Percentiles rank a stretch among this genome's conserved stretches.
phyloP scores from a whole-genome alignment of 2,329 filamentous ascomycete species.

The Diaporthe sp. region DNA sequence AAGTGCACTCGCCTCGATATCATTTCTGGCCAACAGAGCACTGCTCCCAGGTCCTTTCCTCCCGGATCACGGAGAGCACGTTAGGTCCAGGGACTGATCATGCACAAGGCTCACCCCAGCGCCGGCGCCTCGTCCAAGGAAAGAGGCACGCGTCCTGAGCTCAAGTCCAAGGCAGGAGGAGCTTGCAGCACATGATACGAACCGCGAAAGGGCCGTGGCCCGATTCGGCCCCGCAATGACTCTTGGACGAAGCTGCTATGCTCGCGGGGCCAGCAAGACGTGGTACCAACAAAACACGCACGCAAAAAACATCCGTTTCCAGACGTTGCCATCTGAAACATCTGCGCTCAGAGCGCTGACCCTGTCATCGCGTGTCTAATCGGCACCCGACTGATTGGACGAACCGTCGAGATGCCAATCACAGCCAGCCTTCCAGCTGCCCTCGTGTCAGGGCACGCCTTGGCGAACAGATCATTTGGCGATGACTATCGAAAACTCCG shows the following conservation, averaged over 20 bases:
- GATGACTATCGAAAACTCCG: slow-evolving; percentile 27
- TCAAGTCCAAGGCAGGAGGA: background rate
- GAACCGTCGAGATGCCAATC: slow-evolving; percentile 25
- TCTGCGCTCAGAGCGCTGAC: slow-evolving; percentile 4
- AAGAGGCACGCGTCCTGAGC: slow-evolving; percentile 2
- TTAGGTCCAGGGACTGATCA: background rate
- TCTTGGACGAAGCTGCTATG: background rate
- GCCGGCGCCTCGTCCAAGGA: slow-evolving; percentile 8
- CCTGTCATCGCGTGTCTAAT: slow-evolving; percentile 31
- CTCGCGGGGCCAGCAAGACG: background rate
- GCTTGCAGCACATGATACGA: slow-evolving; percentile 9
- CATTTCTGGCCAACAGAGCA: background rate
- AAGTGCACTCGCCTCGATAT: background rate
- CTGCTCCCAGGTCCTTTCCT: background rate
- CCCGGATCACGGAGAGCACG: background rate
- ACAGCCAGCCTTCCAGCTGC: slow-evolving; percentile 2
- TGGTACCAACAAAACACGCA: slow-evolving; percentile 8
- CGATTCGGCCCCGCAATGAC: slow-evolving; percentile 11
- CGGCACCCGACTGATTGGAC: slow-evolving; percentile 18
- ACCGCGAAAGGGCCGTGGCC: slow-evolving; percentile 7
- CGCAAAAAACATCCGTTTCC: background rate
- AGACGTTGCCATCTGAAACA: slow-evolving; percentile 14
- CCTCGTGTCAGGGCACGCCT: slow-evolving; percentile 27
- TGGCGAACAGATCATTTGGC: slow-evolving; percentile 20
- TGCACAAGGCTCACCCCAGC: slow-evolving; percentile 20